phyloP scores from a whole-genome alignment of 1,139 yeast genomes.

The Diutina siamensis region DNA sequence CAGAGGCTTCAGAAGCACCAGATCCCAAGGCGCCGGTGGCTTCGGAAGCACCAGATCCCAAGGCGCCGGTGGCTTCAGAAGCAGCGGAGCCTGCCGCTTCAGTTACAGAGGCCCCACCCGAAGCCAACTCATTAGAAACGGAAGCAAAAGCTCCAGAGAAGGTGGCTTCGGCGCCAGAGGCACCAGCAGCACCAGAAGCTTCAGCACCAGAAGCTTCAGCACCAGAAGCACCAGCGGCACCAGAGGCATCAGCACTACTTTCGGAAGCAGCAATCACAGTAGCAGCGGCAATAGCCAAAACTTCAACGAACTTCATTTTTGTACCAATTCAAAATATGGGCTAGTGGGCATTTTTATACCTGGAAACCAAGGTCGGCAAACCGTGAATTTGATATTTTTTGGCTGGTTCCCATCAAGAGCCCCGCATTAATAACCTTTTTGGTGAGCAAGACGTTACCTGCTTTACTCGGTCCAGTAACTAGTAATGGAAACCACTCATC shows the following conservation, averaged over 20 bases:
- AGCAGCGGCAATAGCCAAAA: slow-evolving; percentile 4
- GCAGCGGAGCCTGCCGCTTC: neutral
- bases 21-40: neutral
- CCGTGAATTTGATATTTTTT: neutral
- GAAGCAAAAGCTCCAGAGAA: neutral
- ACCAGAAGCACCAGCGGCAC: neutral
- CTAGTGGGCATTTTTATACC: neutral
- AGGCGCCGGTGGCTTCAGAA: neutral
- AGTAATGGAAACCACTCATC: too few relatives aligned
- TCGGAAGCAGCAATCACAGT: slow-evolving; percentile 1
- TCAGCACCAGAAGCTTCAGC: neutral
- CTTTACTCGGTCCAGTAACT: too few relatives aligned
- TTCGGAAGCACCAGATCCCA: neutral
- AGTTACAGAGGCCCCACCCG: neutral
- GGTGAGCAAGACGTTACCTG: too few relatives aligned
- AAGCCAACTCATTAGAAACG: neutral
- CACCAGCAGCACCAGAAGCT: neutral
- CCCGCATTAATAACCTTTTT: neutral
- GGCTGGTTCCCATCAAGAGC: neutral
- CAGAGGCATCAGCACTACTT: neutral
- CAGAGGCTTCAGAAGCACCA: neutral
- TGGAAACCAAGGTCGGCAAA: neutral
- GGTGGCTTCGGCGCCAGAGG: neutral
- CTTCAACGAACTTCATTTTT: slow-evolving; percentile 5
- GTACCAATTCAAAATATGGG: neutral